Conservation (phyloP, 2,329 filamentous ascomycete genomes). For the Pestalotiopsis sp. region DNA sequence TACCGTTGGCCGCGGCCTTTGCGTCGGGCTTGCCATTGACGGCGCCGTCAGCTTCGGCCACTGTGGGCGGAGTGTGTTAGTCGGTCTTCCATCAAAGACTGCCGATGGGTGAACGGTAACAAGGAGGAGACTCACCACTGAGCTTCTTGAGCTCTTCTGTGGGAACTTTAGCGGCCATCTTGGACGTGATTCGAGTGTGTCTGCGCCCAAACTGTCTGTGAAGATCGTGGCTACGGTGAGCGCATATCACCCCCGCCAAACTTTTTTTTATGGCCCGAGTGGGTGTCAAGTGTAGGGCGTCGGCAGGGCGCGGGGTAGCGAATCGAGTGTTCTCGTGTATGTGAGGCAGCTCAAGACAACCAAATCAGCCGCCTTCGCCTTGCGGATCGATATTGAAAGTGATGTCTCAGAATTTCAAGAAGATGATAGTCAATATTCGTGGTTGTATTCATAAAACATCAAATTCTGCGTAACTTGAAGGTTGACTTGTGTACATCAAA, state of each 20-base stretch:
- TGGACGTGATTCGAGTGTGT: conserved; percentile 15
- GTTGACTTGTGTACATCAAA: too few species aligned
- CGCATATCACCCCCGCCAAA: conserved; percentile 2
- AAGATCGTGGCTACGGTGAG: background rate
- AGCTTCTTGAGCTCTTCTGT: conserved; percentile 42
- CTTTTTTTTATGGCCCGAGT: background rate
- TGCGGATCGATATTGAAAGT: too few species aligned
- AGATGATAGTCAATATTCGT: too few species aligned
- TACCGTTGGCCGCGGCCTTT: conserved; percentile 37
- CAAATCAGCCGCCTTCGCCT: background rate
- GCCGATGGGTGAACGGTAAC: background rate
- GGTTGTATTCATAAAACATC: too few species aligned
- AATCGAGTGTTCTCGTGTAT: background rate
- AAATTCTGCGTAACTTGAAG: too few species aligned
- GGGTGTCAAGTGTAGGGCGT: background rate
- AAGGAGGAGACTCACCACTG: conserved; percentile 29
- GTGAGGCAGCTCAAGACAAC: background rate
- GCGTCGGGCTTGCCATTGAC: conserved; percentile 38
- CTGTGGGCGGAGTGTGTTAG: conserved; percentile 22
- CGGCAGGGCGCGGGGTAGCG: background rate
- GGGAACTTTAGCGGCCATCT: conserved; percentile 42
- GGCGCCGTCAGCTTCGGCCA: conserved; percentile 37
- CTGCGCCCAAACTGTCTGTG: background rate
- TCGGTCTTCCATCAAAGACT: too few species aligned
- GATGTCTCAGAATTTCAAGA: too few species aligned